Base-by-base conservation (phyloP, 2,329 filamentous ascomycete species). In the Alternaria sp. region DNA sequence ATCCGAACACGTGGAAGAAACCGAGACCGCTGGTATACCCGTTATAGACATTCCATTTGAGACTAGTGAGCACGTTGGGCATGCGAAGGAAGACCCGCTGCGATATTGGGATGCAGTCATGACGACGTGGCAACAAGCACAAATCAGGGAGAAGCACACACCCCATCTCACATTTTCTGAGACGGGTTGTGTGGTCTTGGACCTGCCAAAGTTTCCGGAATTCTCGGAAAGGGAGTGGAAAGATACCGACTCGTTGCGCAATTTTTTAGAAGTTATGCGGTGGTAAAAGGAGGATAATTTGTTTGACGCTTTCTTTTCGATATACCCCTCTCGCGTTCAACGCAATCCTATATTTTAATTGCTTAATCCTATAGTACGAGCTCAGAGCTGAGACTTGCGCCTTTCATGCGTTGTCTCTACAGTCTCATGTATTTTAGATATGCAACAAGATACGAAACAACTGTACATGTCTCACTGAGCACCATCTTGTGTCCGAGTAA, bases 1-100 rank as follows among this genome's bases (percentile, higher is more conserved):
- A 0, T 83, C 85, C 60, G 77, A 76, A 12, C 84, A 88, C 62
- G 83, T 81, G 1, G 80, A 80, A 1, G 72, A 81, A 22, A 81
- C 84, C 2, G 77, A 73, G 57, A 63, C 69, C 20, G 76, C 76
- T 50, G 86, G 86, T 0, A 87, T 84, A 45, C 68, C 68, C 4
- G 81, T 83, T 1, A 76, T 82, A 2, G 72, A 81, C 11, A 83
- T 85, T 58, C 65, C 84, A 34, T 90, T 90, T 62, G 80, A 85
- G 28, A 83, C 82, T 1, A 86, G 84, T 28, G 79, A 81, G 0
- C 88, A 90, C 72, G 87, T 89, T 10, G 85, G 84, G 0, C 86
- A 90, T 66, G 86, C 89, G 80, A 80, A 83, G 18, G 69, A 80
- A 68, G 82, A 87, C 53, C 82, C 85, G 0, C 81, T 82, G 43